Conservation (phyloP, 1,284 basidiomycete species). For the Ustilago vetiveriae region DNA sequence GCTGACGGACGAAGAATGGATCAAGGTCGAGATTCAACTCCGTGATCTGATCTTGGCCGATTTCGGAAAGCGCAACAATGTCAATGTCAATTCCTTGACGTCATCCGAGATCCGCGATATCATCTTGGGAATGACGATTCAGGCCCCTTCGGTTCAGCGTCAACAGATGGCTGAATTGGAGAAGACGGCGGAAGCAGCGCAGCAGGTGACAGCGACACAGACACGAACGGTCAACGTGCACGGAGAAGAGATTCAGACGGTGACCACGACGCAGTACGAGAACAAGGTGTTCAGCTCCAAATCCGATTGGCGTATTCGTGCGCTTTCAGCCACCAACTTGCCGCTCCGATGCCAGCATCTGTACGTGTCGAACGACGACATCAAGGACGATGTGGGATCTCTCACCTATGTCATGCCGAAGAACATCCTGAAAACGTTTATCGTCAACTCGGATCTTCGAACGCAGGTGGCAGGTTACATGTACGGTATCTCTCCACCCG, state of each 20-base stretch:
- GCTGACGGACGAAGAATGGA: conserved; percentile 95
- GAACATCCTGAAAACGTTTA: conserved; percentile 94
- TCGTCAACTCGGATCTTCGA: conserved; percentile 89
- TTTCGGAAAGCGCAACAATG: conserved; percentile 98
- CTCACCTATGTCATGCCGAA: conserved; percentile 97
- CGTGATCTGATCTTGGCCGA: conserved; percentile 74
- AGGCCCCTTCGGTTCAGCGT: conserved; percentile 81
- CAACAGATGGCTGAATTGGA: conserved; percentile 99
- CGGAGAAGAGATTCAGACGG: conserved; percentile 93
- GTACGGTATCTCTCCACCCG: conserved; percentile 89
- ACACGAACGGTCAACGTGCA: conserved; percentile 97
- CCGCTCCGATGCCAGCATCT: conserved; percentile 96
- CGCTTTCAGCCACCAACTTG: conserved; percentile 94
- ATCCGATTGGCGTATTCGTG: conserved; percentile 98
- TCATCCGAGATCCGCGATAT: conserved; percentile 82
- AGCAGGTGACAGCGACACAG: conserved; percentile 94
- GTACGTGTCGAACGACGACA: conserved; percentile 98
- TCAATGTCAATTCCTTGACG: conserved; percentile 97
- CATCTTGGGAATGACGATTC: conserved; percentile 81
- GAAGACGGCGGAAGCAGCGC: conserved; percentile 87
- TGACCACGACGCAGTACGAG: conserved; percentile 98
- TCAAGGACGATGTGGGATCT: conserved; percentile 93
- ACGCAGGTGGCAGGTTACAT: conserved; percentile 95
- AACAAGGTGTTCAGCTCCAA: conserved; percentile 97
- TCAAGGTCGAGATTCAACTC: conserved; percentile 98